A percentile compares a stretch with the other conserved stretches of the same genome.
phyloP scores from a whole-genome alignment of 129 eudicot species.

The Daucus carota region DH1_v3.0 NC_030386.2:39384001-39384500 shows the following conservation, averaged over 20 bases:
- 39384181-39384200: background rate
- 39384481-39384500: too few relatives aligned
- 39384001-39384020: conserved; percentile 75
- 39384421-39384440: background rate
- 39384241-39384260: background rate
- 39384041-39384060: conserved; percentile 77
- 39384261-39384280: background rate
- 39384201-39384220: background rate
- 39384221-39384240: background rate
- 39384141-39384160: background rate
- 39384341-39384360: background rate
- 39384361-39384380: background rate
- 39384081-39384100: conserved; percentile 39
- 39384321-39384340: background rate
- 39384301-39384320: background rate
- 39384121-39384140: background rate
- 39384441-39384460: too few relatives aligned
- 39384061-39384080: conserved; percentile 88
- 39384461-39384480: too few relatives aligned
- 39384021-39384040: conserved; percentile 69
- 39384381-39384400: background rate
- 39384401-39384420: background rate
- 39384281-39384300: background rate
- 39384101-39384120: background rate
- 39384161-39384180: background rate